These are phyloP conservation scores for Aschersonia sp. DNA, from an alignment of 2,329 filamentous ascomycete genomes.

Conservation along the genomic window DNA sequence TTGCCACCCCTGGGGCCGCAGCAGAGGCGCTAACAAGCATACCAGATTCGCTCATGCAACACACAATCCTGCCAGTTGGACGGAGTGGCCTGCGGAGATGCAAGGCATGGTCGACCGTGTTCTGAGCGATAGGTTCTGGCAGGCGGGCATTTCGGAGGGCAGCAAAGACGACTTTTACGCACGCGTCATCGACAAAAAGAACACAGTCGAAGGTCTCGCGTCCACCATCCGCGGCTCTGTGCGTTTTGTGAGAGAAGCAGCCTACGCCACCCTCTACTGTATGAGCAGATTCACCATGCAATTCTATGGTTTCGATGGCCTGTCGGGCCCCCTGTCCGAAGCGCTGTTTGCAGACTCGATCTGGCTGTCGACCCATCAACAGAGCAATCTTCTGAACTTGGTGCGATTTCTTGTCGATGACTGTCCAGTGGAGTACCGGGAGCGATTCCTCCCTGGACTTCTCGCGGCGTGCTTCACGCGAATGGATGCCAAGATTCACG, in stretches of 20 bases:
- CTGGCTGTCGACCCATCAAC: constrained; percentile 77
- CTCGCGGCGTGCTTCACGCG: constrained; percentile 70
- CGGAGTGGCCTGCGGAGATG: constrained; percentile 59
- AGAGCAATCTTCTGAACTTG: constrained; percentile 83
- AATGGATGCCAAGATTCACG: constrained; percentile 73
- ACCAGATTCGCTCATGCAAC: constrained; percentile 74
- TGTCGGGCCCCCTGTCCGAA: constrained; percentile 69
- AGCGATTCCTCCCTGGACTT: constrained; percentile 73
- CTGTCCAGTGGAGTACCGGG: constrained; percentile 65
- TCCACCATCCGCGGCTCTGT: constrained; percentile 85
- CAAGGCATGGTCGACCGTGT: constrained; percentile 65
- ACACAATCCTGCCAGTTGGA: constrained; percentile 78
- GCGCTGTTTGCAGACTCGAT: constrained; percentile 73
- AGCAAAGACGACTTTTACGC: constrained; percentile 96
- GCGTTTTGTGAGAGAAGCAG: constrained; percentile 78
- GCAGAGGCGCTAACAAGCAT: background rate
- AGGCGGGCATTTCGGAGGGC: constrained; percentile 89
- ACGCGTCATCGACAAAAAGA: constrained; percentile 75
- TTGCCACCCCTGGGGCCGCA: background rate
- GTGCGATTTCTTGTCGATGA: constrained; percentile 82
- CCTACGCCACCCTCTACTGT: constrained; percentile 87
- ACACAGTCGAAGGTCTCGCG: constrained; percentile 81
- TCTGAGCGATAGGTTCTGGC: constrained; percentile 92
- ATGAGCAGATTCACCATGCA: constrained; percentile 76
- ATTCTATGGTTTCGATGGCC: constrained; percentile 80